phyloP scores from a whole-genome alignment of 1,284 basidiomycete genomes.

The Rhodotorula sp. region DNA sequence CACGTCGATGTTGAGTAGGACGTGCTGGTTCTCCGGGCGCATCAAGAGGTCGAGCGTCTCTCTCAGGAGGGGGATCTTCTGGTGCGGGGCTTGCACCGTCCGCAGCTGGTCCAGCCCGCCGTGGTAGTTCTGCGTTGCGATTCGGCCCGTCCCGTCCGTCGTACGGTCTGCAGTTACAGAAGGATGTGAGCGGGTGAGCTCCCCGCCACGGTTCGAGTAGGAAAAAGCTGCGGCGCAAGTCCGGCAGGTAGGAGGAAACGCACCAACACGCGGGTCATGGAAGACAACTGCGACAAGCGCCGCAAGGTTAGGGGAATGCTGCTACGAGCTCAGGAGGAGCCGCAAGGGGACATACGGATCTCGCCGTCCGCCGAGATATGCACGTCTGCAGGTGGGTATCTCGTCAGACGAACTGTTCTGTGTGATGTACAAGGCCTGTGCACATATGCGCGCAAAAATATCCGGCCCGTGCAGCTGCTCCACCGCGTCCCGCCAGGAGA shows the following conservation, averaged over 20 bases:
- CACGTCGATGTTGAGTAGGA: slow-evolving; percentile 70
- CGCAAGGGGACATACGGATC: slow-evolving; percentile 55
- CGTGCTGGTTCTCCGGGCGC: slow-evolving; percentile 73
- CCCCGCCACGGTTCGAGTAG: no score
- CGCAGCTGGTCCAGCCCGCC: slow-evolving; percentile 78
- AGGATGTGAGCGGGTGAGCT: slow-evolving; percentile 20
- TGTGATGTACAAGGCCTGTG: no score
- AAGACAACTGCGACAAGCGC: slow-evolving; percentile 62
- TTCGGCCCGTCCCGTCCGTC: slow-evolving; percentile 59
- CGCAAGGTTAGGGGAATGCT: neutral
- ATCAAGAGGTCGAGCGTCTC: slow-evolving; percentile 81
- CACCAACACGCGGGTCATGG: slow-evolving; percentile 38
- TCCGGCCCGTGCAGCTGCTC: no score
- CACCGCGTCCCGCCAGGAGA: no score
- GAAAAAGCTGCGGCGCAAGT: no score
- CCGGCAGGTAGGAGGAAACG: neutral
- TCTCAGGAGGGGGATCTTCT: slow-evolving; percentile 75
- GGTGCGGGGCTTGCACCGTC: slow-evolving; percentile 74
- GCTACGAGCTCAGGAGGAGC: slow-evolving; percentile 24
- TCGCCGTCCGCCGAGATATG: slow-evolving; percentile 84
- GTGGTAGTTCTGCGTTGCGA: slow-evolving; percentile 57
- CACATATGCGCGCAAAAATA: no score
- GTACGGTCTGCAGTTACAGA: slow-evolving; percentile 54
- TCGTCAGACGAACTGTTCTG: no score
- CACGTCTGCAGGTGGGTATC: slow-evolving; percentile 3